Percentiles rank a stretch among this genome's conserved stretches.
Evolutionary conservation across 2,329 filamentous ascomycete genomes (phyloP).

Genomic region (Shiraia bambusicola): DNA sequence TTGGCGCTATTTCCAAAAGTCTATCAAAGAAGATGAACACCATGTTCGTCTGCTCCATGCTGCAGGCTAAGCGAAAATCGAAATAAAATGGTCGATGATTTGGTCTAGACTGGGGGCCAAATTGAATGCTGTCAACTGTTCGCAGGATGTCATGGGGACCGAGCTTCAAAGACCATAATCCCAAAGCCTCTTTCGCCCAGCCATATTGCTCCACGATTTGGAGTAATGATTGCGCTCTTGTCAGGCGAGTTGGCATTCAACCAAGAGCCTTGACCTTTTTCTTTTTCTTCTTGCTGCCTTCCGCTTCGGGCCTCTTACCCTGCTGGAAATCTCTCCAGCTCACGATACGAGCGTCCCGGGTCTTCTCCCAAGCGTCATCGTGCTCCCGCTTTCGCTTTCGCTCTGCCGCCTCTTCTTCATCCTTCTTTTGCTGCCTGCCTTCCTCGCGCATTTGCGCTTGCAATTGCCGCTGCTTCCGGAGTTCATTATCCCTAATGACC

Average conservation of each 20-base stretch:
- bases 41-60: conserved; percentile 10
- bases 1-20: conserved; percentile 3
- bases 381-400: conserved; percentile 70
- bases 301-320: conserved; percentile 53
- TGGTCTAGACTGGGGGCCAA: no score
- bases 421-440: conserved; percentile 80
- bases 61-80: conserved; percentile 4
- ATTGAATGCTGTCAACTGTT: not conserved
- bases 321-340: conserved; percentile 95
- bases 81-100: not conserved
- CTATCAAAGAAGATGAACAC: conserved; percentile 1
- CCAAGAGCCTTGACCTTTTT: conserved; percentile 56
- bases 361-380: conserved; percentile 94
- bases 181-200: no score
- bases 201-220: not conserved
- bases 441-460: conserved; percentile 97
- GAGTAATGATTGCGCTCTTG: not conserved
- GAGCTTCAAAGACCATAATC: not conserved
- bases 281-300: conserved; percentile 50
- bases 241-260: not conserved
- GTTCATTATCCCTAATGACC: conserved; percentile 91
- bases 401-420: conserved; percentile 78
- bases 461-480: conserved; percentile 77
- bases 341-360: conserved; percentile 83
- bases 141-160: not conserved